Base-by-base conservation (phyloP, 805 yeast genomes). In the Starmerella tilneyi region DNA sequence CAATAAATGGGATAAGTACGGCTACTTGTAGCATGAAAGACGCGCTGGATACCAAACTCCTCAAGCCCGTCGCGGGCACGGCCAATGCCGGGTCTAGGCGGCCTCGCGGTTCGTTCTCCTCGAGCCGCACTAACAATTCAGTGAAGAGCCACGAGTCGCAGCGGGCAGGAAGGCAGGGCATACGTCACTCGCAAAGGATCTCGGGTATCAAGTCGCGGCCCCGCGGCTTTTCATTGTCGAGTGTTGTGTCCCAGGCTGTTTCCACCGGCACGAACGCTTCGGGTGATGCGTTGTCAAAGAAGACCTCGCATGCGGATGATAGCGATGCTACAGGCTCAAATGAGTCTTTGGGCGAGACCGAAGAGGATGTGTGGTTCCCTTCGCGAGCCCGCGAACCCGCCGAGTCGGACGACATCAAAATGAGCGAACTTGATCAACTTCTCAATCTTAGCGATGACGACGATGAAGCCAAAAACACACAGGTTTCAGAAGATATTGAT, bases 281-380 rank as follows among this genome's bases (percentile, higher is more conserved):
- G 15, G 39, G 31, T 5, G 30, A 15, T 3, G 15, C 47, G 7
- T 21, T 43, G 31, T 46, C 50, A 8, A 41, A 48, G 8, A 45
- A 40, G n/a, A 49, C 51, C 19, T 45, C 43, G 3, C 49, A 48
- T 20, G 56, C 53, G 4, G 55, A 47, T 35, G 63, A 54, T 21
- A 53, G 55, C 16, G 62, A 59, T 20, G 56, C 59, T 21, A 26
- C 47, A 9, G 64, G 55, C 17, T 59, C 66, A 8, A 57, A 57
- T 30, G 54, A 52, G 24, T 53, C 60, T 16, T 44, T 59, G 4
- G 94, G 84, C 55, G 96, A 86, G 59, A 85, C 95, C 0, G 97
- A 89, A 58, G 96, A 85, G 60, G 97, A 89, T 72, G 98, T 89
- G 36, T 89, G 97, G 69, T 88, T 88, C 64, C 97, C 97, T 8